Evolutionary conservation across 2,329 filamentous ascomycete genomes (phyloP), one percentile per base, ranked within the genome.

Genomic region (Cercospora citrullina): DNA sequence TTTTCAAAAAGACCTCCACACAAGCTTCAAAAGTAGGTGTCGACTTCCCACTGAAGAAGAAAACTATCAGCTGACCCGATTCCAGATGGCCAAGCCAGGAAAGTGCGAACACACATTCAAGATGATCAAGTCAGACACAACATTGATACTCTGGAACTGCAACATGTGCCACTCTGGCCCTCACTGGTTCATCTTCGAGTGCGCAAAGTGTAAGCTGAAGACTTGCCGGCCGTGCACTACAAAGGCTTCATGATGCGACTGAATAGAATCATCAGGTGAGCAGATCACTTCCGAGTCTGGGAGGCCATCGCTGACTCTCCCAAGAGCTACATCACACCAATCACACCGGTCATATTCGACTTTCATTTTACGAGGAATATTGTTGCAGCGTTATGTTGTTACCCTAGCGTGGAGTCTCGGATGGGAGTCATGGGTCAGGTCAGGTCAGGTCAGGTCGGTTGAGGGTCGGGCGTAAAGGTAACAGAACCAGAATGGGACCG

Each of bases 41-140:
- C 4, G 33, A 5, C 53, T 57, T 9, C 3, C 5, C 18, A 16
- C 36, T 12, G 31, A 33, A 1, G 31, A 33, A 48, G 18, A 5
- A 18, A 7, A 7, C 42, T 12, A 57, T 23, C 3, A 21, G 12
- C 63, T 65, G 42, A 60, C 28, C 58, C 9, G 2, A 5, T 7
- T 28, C n/a, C 69, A 69, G 74, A 84, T 84, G 83, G 83, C 83
- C 66, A 80, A 81, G 67, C 79, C 82, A 30, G 81, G 79, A 65
- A 81, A 76, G 74, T 85, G 83, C 79, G 75, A 81, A 60, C 83
- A 85, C 74, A 74, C 74, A 42, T 85, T 83, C 80, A 81, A 81
- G 71, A 79, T 84, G 75, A 83, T 84, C 80, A 85, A 85, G 74
- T 84, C 82, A 23, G 82, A 84, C 75, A 84, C 81, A 14, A 84